Evolutionary conservation across 2,329 filamentous ascomycete genomes (phyloP).

Genomic region (Fusarium sp.): DNA sequence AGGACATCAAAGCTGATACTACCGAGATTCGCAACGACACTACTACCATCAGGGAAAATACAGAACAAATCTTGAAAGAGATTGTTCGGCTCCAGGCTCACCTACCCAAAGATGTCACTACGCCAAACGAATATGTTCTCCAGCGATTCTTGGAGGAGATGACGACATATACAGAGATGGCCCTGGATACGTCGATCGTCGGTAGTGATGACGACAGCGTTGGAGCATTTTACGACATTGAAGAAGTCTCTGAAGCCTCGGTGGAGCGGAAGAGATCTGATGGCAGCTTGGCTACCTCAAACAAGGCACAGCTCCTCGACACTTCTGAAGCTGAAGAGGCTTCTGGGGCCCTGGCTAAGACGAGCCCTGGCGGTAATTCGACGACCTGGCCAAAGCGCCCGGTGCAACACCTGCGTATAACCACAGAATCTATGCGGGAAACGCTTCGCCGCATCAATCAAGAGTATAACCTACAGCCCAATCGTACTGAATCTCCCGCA

Average conservation of each 20-base stretch:
- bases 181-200: not conserved
- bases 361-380: not conserved
- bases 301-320: not conserved
- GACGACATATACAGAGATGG: conserved; percentile 14
- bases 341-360: not conserved
- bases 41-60: conserved; percentile 16
- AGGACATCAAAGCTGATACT: conserved; percentile 12
- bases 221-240: not conserved
- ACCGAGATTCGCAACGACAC: conserved; percentile 1
- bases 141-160: conserved; percentile 23
- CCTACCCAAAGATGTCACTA: not conserved
- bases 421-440: no score
- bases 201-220: not conserved
- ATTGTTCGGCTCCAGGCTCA: conserved; percentile 10
- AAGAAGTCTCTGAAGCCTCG: not conserved
- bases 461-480: rapidly evolving
- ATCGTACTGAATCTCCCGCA: not conserved
- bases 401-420: no score
- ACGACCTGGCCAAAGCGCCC: not conserved
- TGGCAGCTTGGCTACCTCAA: not conserved
- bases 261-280: not conserved
- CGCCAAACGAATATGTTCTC: conserved; percentile 1
- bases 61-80: conserved; percentile 6
- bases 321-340: not conserved
- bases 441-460: no score